Conservation (phyloP, 2,329 filamentous ascomycete genomes). For the Fonsecaea nubica region DNA sequence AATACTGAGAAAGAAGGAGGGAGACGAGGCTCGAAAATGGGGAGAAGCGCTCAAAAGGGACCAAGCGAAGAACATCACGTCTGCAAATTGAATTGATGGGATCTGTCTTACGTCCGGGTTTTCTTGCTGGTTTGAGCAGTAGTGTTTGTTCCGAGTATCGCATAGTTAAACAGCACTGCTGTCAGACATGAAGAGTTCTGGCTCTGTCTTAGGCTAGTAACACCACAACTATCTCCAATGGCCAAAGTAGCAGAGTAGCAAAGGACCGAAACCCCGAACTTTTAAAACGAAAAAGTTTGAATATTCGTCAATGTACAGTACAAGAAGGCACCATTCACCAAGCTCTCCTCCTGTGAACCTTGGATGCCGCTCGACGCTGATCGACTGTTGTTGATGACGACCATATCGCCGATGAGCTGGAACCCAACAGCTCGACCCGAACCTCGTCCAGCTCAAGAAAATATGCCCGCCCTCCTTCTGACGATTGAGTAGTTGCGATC, state of each 20-base stretch:
- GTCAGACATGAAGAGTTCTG: background rate
- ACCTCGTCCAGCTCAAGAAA: background rate
- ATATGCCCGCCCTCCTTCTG: background rate
- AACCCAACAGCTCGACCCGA: background rate
- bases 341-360: background rate
- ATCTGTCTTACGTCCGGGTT: background rate
- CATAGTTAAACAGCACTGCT: background rate
- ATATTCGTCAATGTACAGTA: conserved; percentile 31
- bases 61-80: background rate
- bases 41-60: conserved; percentile 32
- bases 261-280: background rate
- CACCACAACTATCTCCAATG: background rate
- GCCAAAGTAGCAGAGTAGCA: background rate
- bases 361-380: background rate
- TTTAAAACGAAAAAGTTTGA: conserved; percentile 11
- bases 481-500: background rate
- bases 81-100: background rate
- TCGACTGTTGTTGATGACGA: background rate
- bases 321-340: conserved; percentile 19
- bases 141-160: background rate
- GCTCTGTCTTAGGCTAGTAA: background rate
- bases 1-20: conserved; percentile 47
- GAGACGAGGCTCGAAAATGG: conserved; percentile 43
- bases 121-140: background rate
- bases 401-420: background rate